Base-by-base conservation (phyloP, 352 stramenopile species). In the Phytophthora foliorum region DNA sequence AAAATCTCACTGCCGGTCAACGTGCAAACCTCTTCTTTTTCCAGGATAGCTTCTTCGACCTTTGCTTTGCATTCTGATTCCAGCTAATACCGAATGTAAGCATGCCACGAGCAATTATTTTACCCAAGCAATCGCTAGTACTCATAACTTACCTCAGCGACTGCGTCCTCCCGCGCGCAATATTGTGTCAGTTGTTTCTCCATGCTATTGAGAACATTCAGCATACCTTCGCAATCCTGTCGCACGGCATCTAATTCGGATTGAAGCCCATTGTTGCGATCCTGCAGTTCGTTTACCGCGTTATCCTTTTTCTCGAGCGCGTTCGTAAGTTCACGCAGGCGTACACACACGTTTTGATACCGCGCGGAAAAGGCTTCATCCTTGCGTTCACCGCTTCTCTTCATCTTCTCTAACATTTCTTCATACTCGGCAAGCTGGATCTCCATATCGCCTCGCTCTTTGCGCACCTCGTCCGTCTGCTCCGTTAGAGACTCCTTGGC, bases 101-200 rank as follows among this genome's bases (percentile, higher is more conserved):
- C 14, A 29, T 22, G 9, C 14, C 3, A 22, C 7, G 4, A 50
- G 0, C 4, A 22, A 22, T 0, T 27, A 44, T 9, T 16, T 17
- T 24, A 25, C 6, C 4, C 3, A 11, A 52, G 22, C 14, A 55
- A 52, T n/a, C 7, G 5, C 9, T 25, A 46, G 16, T 7, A 48
- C 16, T 14, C 9, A 49, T 25, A 17, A 29, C 57, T 25, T 57
- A 93, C 87, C 76, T 92, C 84, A 14, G 84, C 63, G 0, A 95
- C 86, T 14, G 84, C 83, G 21, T 94, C 86, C 63, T 95, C 88
- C 16, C 88, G 70, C 8, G 82, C 62, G 29, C 78, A 90, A 49
- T 94, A 95, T 51, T 93, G 84, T 22, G 76, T 90, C 21, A 95
- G 58, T 56, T 94, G 88, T 34, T 92, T 94, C 56, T 95, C 88